Percentiles rank a stretch among this genome's conserved stretches.
phyloP scores from a whole-genome alignment of 306 rosid genomes.

The Cicer yamashitae region DNA sequence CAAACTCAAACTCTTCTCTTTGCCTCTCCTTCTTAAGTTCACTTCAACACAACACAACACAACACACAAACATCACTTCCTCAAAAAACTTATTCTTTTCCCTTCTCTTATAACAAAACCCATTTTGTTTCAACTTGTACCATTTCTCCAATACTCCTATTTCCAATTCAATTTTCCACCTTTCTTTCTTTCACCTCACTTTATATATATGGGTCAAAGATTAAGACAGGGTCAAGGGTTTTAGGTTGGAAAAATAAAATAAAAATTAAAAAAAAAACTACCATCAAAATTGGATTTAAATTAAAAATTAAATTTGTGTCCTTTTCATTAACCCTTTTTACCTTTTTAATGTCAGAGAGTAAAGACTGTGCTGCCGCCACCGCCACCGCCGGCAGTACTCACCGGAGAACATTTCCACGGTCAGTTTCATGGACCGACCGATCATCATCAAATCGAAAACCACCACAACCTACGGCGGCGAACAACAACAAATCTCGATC shows the following conservation, averaged over 20 bases:
- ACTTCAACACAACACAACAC: not conserved
- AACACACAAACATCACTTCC: too few species aligned
- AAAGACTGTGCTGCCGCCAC: slow-evolving; percentile 37
- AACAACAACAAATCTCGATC: slow-evolving; percentile 60
- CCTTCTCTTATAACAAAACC: too few species aligned
- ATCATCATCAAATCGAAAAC: slow-evolving; percentile 61
- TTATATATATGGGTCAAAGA: slow-evolving; percentile 37
- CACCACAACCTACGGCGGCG: slow-evolving; percentile 41
- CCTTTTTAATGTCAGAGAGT: slow-evolving; percentile 67
- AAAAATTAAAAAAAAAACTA: slow-evolving; percentile 9
- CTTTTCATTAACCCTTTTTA: slow-evolving; percentile 12
- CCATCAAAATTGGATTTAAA: not conserved
- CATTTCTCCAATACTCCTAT: not conserved
- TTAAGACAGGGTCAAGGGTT: slow-evolving; percentile 64
- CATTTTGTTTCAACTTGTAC: too few species aligned
- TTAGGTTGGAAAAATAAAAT: slow-evolving; percentile 57
- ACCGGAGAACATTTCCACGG: slow-evolving; percentile 58
- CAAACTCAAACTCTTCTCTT: slow-evolving; percentile 3
- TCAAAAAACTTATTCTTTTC: too few species aligned
- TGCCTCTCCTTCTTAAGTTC: not conserved
- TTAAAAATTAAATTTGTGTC: slow-evolving; percentile 2
- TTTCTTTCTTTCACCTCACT: slow-evolving; percentile 15
- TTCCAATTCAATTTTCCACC: slow-evolving; percentile 51
- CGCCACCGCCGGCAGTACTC: slow-evolving; percentile 22
- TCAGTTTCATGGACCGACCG: slow-evolving; percentile 88